Base-by-base conservation (phyloP, 1,284 basidiomycete species). In the Cutaneotrichosporon dermatis region DNA sequence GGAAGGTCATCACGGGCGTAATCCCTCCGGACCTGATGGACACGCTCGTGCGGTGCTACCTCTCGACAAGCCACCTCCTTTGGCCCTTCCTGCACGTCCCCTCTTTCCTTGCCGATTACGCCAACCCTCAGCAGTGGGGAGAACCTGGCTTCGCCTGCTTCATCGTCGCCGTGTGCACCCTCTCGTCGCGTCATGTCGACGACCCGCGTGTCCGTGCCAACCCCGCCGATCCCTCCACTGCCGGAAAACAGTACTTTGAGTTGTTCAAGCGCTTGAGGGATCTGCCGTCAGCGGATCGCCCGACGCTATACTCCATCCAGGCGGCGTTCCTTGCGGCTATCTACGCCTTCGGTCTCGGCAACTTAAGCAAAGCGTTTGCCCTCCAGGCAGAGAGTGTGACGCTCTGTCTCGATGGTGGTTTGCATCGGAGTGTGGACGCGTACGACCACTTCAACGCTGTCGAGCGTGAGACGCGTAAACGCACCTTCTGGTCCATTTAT, bases 401-500 rank as follows among this genome's bases (percentile, higher is more conserved):
- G 0, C 83, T 92, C 66, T 90, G 77, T 66, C 61, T 92, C 65
- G 91, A 94, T 70, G 88, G 88, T 6, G 91, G 91, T 2, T 80
- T 93, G 15, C 91, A 94, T 74, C 86, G 91, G 55, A 88, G 85
- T 37, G 86, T 89, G 1, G 90, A 92, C 68, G 86, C 84, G n/a
- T 93, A 93, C 64, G 90, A 92, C 72, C 82, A 90, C 60, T 92
- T 92, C 74, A 86, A 90, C 75, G 83, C 87, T 4, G 86, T 93
- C 63, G 90, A 93, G 74, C 87, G 89, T 66, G 89, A 93, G 74
- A 85, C 91, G 15, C 84, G 91, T 58, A 92, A 92, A 63, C 85
- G 91, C 64, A 93, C 91, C 0, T 94, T 93, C 76, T 94, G 69
- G 90, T 90, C 89, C 62, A 89, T 93, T 33, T 94, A 93, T 76